Conservation (phyloP, 768 basidiomycete species). For the Leucosporidium scottii region DNA sequence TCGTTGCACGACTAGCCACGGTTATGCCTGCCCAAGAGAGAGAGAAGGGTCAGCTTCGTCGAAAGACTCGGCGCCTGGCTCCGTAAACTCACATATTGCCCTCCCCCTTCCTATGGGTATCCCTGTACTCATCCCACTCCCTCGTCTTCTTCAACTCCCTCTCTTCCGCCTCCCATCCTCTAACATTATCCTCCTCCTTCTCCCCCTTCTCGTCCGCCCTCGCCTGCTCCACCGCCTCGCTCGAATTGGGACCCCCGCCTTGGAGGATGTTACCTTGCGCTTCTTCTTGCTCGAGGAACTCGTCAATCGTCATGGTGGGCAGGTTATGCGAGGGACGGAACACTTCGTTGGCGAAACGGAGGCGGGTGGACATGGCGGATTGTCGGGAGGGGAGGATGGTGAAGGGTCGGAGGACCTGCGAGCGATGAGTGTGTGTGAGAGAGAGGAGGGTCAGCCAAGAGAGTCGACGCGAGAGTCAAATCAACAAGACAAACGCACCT, state of each 20-base stretch:
- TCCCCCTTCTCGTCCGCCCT: conserved; percentile 48
- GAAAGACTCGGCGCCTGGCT: background rate
- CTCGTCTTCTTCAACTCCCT: conserved; percentile 61
- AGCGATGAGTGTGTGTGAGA: too few relatives aligned
- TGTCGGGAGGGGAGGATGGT: conserved; percentile 67
- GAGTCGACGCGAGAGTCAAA: conserved; percentile 56
- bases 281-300: conserved; percentile 80
- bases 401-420: conserved; percentile 76
- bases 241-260: conserved; percentile 66
- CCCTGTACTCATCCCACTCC: conserved; percentile 82
- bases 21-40: background rate
- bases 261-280: conserved; percentile 78
- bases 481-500: conserved; percentile 89
- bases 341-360: conserved; percentile 67
- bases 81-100: conserved; percentile 57
- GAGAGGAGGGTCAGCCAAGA: too few relatives aligned
- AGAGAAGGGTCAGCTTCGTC: too few relatives aligned
- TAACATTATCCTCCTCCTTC: conserved; percentile 55
- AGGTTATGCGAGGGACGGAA: conserved; percentile 75
- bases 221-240: conserved; percentile 26
- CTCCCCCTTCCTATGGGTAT: conserved; percentile 76
- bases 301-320: conserved; percentile 92
- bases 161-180: conserved; percentile 65
- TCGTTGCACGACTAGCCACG: too few relatives aligned
- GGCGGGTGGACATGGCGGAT: conserved; percentile 52